Conservation (phyloP, 1,284 basidiomycete species). For the Tilletia indica region DNA sequence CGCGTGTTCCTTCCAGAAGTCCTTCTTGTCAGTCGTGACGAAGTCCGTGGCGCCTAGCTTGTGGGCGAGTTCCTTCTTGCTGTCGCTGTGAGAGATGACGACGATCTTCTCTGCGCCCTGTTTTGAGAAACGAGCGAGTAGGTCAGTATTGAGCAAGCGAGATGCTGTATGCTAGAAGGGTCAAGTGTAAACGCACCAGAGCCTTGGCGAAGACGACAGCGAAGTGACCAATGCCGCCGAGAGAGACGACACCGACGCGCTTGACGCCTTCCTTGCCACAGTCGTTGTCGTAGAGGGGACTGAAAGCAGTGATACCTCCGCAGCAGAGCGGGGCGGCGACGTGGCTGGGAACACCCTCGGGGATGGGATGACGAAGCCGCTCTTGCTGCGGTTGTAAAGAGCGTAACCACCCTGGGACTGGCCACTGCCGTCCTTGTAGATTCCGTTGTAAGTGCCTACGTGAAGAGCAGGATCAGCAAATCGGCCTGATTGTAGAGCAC, state of each 20-base stretch:
- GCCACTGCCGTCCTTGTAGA: slow-evolving; percentile 26
- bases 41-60: slow-evolving; percentile 46
- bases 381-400: slow-evolving; percentile 41
- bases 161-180: no score
- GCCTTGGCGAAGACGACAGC: slow-evolving; percentile 48
- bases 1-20: slow-evolving; percentile 42
- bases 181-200: slow-evolving; percentile 7
- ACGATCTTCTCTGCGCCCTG: slow-evolving; percentile 42
- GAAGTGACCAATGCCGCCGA: slow-evolving; percentile 50
- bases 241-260: slow-evolving; percentile 45
- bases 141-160: not conserved
- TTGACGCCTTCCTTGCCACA: slow-evolving; percentile 38
- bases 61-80: slow-evolving; percentile 39
- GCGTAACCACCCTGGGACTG: slow-evolving; percentile 43
- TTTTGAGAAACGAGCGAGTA: not conserved
- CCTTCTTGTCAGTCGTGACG: slow-evolving; percentile 32
- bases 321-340: slow-evolving; percentile 51
- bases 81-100: slow-evolving; percentile 42
- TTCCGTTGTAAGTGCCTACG: slow-evolving; percentile 13
- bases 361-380: slow-evolving; percentile 52
- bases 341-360: slow-evolving; percentile 41
- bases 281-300: slow-evolving; percentile 48
- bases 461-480: not conserved
- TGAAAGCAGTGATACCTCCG: slow-evolving; percentile 51
- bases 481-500: not conserved